Base-by-base conservation (phyloP, 2,329 filamentous ascomycete genomes). In the Monilinia laxa region DNA sequence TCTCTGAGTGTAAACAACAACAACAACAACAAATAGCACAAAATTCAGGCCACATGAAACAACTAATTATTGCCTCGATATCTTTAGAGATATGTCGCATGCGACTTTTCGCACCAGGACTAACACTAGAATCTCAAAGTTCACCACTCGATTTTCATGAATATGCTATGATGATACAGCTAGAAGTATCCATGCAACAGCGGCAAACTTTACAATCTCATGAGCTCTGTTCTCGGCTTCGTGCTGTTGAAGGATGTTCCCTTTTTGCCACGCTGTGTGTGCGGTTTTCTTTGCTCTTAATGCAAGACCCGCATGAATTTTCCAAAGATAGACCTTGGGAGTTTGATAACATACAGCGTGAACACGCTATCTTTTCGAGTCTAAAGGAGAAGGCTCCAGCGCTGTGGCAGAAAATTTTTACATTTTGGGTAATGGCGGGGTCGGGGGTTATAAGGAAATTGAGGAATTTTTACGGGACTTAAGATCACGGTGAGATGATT, bases 291-390 rank as follows among this genome's bases (percentile, higher is more conserved):
- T 16, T 14, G 7, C 23, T 35, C 16, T 5, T 14, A 4, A n/a
- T 60, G 2, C 45, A 49, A 14, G 1, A 16, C 9, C 28, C 28
- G 4, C 12, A 7, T 2, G 28, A 38, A 6, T 5, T 5, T 14
- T 16, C n/a, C 4, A 20, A 4, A 14, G 42, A 60, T 9, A 51
- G 47, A 7, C 20, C 47, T 1, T 20, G 9, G 9, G 7, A 23
- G 9, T 4, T 51, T 11, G 9, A 23, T 2, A 9, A n/a, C 0
- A 9, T 16, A 4, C 4, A 2, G 49, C 11, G 1, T 1, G 23
- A 52, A 6, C 6, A 52, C 28, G 11, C 1, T 14, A 2, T 12
- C 3, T 51, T 51, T 51, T 4, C 9, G n/a, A 51, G 1, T 9
- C 4, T 31, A 12, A 47, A 2, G 1, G 10, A 1, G 7, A 60